Base-by-base conservation (phyloP, 441 rosid genomes). In the Sinapis alba region DNA sequence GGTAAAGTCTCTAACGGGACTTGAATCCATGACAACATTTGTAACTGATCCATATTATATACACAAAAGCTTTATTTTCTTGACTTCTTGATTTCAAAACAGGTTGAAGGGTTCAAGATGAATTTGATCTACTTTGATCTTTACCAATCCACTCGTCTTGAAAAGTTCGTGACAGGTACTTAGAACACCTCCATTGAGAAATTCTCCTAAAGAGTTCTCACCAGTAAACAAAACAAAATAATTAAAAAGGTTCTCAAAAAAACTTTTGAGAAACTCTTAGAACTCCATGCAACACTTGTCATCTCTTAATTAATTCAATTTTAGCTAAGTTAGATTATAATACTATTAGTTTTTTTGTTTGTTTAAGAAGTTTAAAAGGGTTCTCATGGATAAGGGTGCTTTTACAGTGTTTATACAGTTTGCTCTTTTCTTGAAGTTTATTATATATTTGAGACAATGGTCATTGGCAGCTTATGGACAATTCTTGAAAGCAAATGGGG, bases 81-180 rank as follows among this genome's bases (percentile, higher is more conserved):
- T 67, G 3, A 78, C 18, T 68, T 0, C 12, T 68, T 72, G 12
- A 59, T 11, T 32, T 61, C 15, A 56, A 72, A 16, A 75, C 79
- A 92, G 99, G 88, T 95, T 9, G 98, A 92, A 79, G 97, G 98
- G 64, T 95, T 95, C 86, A 92, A 94, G 84, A 95, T 95, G 99
- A 95, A 95, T 82, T 89, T 95, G 51, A 91, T 95, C 58, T 92
- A 92, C 84, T 95, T 63, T 78, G 99, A 95, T 81, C 88, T 95
- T 30, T 95, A 95, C 83, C 98, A 90, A 76, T 71, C 99, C 53
- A 92, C 98, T 16, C 91, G 99, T 69, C 86, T 95, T 18, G 98
- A 92, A 81, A 95, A 95, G 74, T 92, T 95, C 68, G 91, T 92
- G 68, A 94, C 96, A 72, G 97, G 97, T 86, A 79, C 26, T 79